Percentiles rank a stretch among this genome's conserved stretches.
phyloP scores from a whole-genome alignment of 2,329 filamentous ascomycete genomes.

The Epichloe hybrida region DNA sequence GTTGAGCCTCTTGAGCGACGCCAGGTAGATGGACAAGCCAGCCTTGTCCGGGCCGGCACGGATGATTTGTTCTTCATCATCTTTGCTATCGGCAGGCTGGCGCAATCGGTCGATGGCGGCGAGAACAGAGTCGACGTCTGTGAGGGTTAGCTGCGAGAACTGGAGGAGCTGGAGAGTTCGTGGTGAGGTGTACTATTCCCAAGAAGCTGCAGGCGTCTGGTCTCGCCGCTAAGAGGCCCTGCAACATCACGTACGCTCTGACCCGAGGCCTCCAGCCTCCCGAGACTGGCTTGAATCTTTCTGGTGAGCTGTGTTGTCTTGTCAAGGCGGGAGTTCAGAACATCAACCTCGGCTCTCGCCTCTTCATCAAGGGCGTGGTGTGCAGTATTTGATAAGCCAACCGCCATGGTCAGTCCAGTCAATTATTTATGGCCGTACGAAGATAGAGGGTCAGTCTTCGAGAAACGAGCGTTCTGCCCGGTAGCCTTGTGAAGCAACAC shows the following conservation, averaged over 20 bases:
- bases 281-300: conserved; percentile 83
- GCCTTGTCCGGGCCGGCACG: conserved; percentile 72
- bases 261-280: conserved; percentile 72
- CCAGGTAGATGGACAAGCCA: conserved; percentile 73
- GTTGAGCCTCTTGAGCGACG: conserved; percentile 77
- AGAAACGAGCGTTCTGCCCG: no score
- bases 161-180: background rate
- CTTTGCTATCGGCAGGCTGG: conserved; percentile 85
- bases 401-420: conserved; percentile 29
- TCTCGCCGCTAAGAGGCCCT: conserved; percentile 85
- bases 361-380: conserved; percentile 48
- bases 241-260: conserved; percentile 86
- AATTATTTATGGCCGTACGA: background rate
- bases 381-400: conserved; percentile 31
- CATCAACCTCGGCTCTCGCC: conserved; percentile 55
- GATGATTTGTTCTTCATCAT: conserved; percentile 83
- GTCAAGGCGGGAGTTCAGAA: conserved; percentile 61
- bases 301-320: conserved; percentile 90
- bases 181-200: conserved; percentile 50
- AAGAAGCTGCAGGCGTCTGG: conserved; percentile 74
- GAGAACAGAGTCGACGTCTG: conserved; percentile 76
- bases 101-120: conserved; percentile 77
- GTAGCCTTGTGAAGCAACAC: no score
- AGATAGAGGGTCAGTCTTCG: background rate
- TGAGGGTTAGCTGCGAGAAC: conserved; percentile 7